These are phyloP conservation scores for Ceratobasidium sp. DNA, from an alignment of 1,284 basidiomycete genomes.

Conservation along the genomic window DNA sequence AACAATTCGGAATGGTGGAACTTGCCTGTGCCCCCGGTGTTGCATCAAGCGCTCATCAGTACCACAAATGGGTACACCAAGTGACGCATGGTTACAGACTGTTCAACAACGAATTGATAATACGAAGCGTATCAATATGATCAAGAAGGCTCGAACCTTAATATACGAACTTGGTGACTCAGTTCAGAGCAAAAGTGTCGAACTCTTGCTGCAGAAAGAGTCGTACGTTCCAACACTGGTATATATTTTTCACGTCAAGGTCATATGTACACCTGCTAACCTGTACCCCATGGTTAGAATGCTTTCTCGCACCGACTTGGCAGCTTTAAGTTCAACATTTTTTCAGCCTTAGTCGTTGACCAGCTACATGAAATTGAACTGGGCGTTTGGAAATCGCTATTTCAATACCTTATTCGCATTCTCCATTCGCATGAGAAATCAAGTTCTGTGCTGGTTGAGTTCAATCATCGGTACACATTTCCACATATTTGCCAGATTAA, in stretches of 20 bases:
- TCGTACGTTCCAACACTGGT: slow-evolving; percentile 43
- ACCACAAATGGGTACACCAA: slow-evolving; percentile 29
- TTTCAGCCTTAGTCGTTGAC: slow-evolving; percentile 43
- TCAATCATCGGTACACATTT: slow-evolving; percentile 34
- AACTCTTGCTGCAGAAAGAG: slow-evolving; percentile 25
- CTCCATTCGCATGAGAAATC: slow-evolving; percentile 43
- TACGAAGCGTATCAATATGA: neutral
- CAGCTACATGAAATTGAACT: slow-evolving; percentile 45
- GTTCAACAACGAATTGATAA: neutral
- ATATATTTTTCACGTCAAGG: slow-evolving; percentile 6
- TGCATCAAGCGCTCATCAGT: slow-evolving; percentile 7
- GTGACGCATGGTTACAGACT: slow-evolving; percentile 43
- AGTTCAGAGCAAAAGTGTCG: slow-evolving; percentile 32
- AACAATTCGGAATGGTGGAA: slow-evolving; percentile 42
- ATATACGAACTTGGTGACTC: slow-evolving; percentile 9
- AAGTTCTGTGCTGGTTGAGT: neutral
- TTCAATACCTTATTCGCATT: slow-evolving; percentile 49
- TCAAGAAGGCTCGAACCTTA: neutral
- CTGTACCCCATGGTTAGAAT: slow-evolving; percentile 36
- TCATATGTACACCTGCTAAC: no score
- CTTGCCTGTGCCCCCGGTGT: slow-evolving; percentile 34
- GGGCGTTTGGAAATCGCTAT: slow-evolving; percentile 48
- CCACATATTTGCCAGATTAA: neutral
- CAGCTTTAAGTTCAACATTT: slow-evolving; percentile 41
- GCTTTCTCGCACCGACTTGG: slow-evolving; percentile 41